phyloP scores from a whole-genome alignment of 2,329 filamentous ascomycete genomes.

The Cladosporium sp. region DNA sequence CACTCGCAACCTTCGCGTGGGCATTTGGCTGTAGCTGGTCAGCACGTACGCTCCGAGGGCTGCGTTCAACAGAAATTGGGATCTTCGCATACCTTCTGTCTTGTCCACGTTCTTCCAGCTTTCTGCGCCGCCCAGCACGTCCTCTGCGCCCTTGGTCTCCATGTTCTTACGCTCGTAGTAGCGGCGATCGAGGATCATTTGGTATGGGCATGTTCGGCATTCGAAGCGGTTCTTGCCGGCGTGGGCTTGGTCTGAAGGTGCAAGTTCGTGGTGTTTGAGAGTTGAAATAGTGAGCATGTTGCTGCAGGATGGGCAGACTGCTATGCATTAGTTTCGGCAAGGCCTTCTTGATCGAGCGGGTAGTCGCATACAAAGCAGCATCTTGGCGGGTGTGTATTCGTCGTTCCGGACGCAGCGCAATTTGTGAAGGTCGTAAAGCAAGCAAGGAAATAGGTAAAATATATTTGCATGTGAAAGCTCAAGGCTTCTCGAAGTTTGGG shows the following conservation, averaged over 20 bases:
- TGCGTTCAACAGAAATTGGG: not conserved
- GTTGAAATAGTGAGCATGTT: slow-evolving; percentile 76
- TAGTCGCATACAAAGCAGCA: slow-evolving; percentile 9
- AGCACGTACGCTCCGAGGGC: not conserved
- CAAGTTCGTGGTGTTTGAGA: slow-evolving; percentile 39
- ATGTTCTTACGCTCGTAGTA: slow-evolving; percentile 80
- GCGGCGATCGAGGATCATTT: slow-evolving; percentile 75
- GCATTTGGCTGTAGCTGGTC: slow-evolving; percentile 67
- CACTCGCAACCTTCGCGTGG: slow-evolving; percentile 77
- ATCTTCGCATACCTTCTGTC: slow-evolving; percentile 55
- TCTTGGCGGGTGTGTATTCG: not conserved
- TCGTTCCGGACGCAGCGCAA: not conserved
- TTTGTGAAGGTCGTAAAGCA: not conserved
- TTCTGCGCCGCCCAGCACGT: slow-evolving; percentile 82
- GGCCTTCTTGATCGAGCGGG: not conserved
- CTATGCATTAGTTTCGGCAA: not conserved
- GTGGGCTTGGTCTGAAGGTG: slow-evolving; percentile 40
- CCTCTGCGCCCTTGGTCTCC: slow-evolving; percentile 83
- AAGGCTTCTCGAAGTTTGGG: slow-evolving; percentile 17
- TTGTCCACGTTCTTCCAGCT: slow-evolving; percentile 92
- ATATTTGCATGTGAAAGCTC: slow-evolving; percentile 19
- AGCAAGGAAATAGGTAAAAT: not conserved
- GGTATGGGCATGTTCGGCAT: slow-evolving; percentile 93
- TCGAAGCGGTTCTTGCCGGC: slow-evolving; percentile 74
- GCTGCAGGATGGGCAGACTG: slow-evolving; percentile 80